phyloP scores from a whole-genome alignment of 768 basidiomycete genomes.

The Cystobasidium onofrii region DNA sequence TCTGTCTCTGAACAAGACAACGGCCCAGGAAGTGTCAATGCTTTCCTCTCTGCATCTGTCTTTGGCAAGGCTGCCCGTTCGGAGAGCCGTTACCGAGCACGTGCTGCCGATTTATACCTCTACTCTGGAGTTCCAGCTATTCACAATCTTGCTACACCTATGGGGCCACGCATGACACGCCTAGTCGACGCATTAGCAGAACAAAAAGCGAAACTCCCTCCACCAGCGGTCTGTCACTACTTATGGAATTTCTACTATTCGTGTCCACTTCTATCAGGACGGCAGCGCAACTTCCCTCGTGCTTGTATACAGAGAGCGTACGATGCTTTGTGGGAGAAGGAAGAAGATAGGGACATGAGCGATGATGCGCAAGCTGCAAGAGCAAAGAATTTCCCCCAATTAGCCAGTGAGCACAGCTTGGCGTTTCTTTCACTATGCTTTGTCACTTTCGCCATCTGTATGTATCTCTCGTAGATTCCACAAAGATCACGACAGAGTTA shows the following conservation, averaged over 20 bases:
- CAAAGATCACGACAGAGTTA: not conserved
- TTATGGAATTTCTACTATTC: constrained; percentile 14
- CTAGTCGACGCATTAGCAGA: constrained; percentile 22
- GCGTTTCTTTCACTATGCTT: constrained; percentile 22
- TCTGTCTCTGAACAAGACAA: not conserved
- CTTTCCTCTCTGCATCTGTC: constrained; percentile 1
- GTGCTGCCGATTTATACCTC: not conserved
- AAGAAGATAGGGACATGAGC: constrained; percentile 3
- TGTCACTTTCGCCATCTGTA: constrained; percentile 15
- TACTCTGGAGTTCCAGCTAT: not conserved
- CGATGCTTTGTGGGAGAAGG: not conserved
- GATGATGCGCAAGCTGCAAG: constrained; percentile 12
- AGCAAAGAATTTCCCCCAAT: constrained; percentile 10
- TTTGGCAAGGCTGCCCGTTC: not conserved
- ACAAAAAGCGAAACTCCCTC: constrained; percentile 22
- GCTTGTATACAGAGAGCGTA: constrained; percentile 13
- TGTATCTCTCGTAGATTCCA: not conserved
- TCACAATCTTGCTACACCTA: not conserved
- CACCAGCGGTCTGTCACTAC: constrained; percentile 22
- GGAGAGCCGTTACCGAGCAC: not conserved
- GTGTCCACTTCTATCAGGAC: constrained; percentile 1
- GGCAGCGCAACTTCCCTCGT: not conserved
- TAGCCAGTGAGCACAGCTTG: not conserved
- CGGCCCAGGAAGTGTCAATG: constrained; percentile 13
- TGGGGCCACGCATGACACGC: not conserved